phyloP scores from a whole-genome alignment of 2,329 filamentous ascomycete species.

The Leptographium lundbergii region DNA sequence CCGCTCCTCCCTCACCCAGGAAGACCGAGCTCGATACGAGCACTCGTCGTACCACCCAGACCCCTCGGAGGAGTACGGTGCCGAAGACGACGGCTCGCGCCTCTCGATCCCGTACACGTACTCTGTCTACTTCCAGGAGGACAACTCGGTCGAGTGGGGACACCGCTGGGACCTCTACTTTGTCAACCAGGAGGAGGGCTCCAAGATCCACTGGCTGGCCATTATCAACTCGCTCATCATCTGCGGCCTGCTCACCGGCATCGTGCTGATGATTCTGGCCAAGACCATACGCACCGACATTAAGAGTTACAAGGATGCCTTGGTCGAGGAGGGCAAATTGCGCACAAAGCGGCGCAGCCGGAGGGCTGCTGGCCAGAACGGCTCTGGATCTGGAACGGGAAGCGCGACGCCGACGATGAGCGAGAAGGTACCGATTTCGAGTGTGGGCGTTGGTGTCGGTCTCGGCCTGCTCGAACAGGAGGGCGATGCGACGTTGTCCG shows the following conservation, averaged over 20 bases:
- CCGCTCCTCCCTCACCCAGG: slow-evolving; percentile 36
- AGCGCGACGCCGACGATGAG: slow-evolving; percentile 22
- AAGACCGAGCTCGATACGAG: slow-evolving; percentile 33
- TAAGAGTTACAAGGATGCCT: slow-evolving; percentile 56
- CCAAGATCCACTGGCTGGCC: slow-evolving; percentile 75
- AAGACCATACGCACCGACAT: slow-evolving; percentile 70
- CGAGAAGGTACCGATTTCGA: slow-evolving; percentile 32
- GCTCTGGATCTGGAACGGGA: slow-evolving; percentile 17
- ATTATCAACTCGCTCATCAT: slow-evolving; percentile 82
- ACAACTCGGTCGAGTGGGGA: slow-evolving; percentile 67
- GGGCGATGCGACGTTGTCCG: slow-evolving; percentile 10
- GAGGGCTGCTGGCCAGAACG: slow-evolving; percentile 15
- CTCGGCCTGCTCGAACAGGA: slow-evolving; percentile 41
- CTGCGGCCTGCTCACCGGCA: slow-evolving; percentile 62
- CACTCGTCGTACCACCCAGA: slow-evolving; percentile 48
- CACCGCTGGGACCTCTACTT: slow-evolving; percentile 86
- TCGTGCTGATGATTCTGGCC: slow-evolving; percentile 69
- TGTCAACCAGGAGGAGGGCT: slow-evolving; percentile 72
- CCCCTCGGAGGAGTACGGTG: slow-evolving; percentile 37
- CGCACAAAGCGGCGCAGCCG: slow-evolving; percentile 36
- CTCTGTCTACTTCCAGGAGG: slow-evolving; percentile 80
- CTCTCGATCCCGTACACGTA: slow-evolving; percentile 75
- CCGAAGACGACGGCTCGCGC: slow-evolving; percentile 50
- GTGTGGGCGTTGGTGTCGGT: slow-evolving; percentile 12
- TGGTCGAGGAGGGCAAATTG: slow-evolving; percentile 53